Conservation (phyloP, 129 eudicot genomes). For the Chrysanthemum makinoi region DNA sequence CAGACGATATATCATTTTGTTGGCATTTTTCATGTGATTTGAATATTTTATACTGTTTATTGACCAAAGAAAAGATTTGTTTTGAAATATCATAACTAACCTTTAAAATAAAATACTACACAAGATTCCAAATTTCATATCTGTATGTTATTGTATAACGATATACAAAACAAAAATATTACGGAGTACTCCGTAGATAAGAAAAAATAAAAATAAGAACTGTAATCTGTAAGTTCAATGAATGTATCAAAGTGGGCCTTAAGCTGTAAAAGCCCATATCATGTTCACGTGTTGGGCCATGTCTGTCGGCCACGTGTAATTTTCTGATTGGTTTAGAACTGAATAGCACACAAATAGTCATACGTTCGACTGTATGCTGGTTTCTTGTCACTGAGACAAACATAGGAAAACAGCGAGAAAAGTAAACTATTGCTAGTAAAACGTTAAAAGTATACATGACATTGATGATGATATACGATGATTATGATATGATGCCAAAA, state of each 20-base stretch:
- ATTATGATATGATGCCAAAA: too few species aligned
- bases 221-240: neutral
- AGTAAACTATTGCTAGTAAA: neutral
- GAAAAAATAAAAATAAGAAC: neutral
- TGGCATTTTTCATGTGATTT: too few species aligned
- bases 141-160: too few species aligned
- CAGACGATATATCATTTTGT: too few species aligned
- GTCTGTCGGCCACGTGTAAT: neutral
- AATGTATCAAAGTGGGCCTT: slow-evolving; percentile 7
- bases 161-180: neutral
- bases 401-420: neutral
- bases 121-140: too few species aligned
- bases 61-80: too few species aligned
- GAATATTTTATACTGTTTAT: too few species aligned
- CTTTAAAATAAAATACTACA: too few species aligned
- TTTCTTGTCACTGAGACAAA: neutral
- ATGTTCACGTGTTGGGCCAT: slow-evolving; percentile 16
- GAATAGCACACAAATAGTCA: neutral
- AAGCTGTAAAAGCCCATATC: slow-evolving; percentile 8
- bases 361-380: neutral
- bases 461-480: too few species aligned
- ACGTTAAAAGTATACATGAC: too few species aligned
- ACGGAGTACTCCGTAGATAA: too few species aligned
- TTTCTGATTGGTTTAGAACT: slow-evolving; percentile 2
- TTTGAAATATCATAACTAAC: too few species aligned